Evolutionary conservation across 2,329 filamentous ascomycete genomes (phyloP), one percentile per base, ranked within the genome.

Genomic region (Phialemoniopsis sp.): DNA sequence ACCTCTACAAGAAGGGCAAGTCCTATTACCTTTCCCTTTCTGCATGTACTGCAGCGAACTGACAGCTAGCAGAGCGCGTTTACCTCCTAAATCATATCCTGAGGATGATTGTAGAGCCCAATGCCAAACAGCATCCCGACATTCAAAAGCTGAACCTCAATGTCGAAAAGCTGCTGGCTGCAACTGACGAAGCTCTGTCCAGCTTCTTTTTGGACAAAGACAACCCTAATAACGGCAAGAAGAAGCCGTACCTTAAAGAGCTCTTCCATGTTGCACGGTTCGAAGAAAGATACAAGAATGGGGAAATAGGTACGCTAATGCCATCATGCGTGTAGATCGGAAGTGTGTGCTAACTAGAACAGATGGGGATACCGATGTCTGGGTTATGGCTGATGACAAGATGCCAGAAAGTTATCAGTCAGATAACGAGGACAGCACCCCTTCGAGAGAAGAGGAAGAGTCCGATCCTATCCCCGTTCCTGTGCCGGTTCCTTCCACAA

Each of bases 1-100:
- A 89, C 60, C 63, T 87, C 35, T 76, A 76, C 50, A 87, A 84
- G 55, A 67, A 73, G 52, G 80, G 83, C 86, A 59, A 52, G 66
- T 52, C 28, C 3, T 15, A 16, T 13, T 16, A 14, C 10, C 13
- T 28, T 28, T n/a, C n/a, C n/a, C 16, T n/a, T 9, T 32, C 8
- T 30, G 14, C 29, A 3, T 18, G 16, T 5, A 32, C 7, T 8
- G 6, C 8, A 28, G 8, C 13, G 34, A 26, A 38, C 47, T 53
- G 38, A 52, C 36, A 3, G 8, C 12, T 14, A 31, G 4, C 43
- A 83, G 80, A 83, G 50, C 72, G 80, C 13, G 69, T 82, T 10
- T 62, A 72, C 44, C 63, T 84, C 2, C 60, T 83, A 4, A 70
- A 70, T 34, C 78, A 83, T 45, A 81, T 83, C 32, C 54, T 83